Percentiles rank a stretch among this genome's conserved stretches.
Conservation (phyloP, 345 rosid genomes). For the Punica granatum region DNA sequence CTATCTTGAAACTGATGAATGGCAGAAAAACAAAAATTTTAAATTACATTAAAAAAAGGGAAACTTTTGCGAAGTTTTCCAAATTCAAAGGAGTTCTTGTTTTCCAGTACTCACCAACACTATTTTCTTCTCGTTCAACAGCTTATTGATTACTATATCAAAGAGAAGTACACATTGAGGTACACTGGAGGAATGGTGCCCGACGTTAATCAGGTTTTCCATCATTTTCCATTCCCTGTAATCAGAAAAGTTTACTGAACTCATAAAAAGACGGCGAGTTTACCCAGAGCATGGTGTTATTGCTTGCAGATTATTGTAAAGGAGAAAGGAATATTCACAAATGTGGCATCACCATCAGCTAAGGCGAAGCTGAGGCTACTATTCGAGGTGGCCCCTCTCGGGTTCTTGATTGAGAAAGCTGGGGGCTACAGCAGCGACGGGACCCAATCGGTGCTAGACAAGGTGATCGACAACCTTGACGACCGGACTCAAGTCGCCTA, state of each 20-base stretch:
- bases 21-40: background rate
- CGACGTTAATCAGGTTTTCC: constrained; percentile 14
- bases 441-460: constrained; percentile 65
- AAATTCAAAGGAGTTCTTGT: background rate
- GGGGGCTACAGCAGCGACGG: constrained; percentile 96
- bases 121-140: constrained; percentile 22
- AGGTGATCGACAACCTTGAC: constrained; percentile 56
- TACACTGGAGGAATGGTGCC: constrained; percentile 99
- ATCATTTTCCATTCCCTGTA: background rate
- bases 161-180: constrained; percentile 88
- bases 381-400: constrained; percentile 89
- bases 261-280: background rate
- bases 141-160: constrained; percentile 82
- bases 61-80: background rate
- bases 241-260: background rate
- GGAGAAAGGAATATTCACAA: constrained; percentile 93
- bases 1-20: background rate
- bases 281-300: background rate
- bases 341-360: constrained; percentile 78
- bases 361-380: constrained; percentile 89
- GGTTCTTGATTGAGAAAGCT: constrained; percentile 73
- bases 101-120: background rate
- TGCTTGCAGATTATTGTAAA: constrained; percentile 70
- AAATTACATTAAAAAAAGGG: background rate
- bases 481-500: constrained; percentile 97